Conservation (phyloP, 768 basidiomycete species). For the Hypholoma sublateritium region DNA sequence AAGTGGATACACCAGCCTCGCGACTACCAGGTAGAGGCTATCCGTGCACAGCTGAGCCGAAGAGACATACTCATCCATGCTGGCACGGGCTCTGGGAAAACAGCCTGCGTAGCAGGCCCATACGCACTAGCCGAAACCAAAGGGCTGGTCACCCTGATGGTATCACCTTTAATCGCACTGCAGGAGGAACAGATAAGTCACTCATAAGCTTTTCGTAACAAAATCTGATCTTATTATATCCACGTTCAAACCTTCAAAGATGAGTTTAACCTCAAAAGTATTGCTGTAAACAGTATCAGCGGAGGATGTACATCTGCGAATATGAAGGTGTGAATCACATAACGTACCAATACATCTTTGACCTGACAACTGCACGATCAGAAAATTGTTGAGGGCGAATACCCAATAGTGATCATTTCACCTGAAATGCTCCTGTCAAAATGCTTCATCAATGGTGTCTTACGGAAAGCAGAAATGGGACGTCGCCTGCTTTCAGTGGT, state of each 20-base stretch:
- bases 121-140: conserved; percentile 24
- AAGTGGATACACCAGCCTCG: conserved; percentile 20
- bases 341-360: background rate
- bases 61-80: conserved; percentile 36
- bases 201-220: background rate
- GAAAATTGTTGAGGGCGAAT: conserved; percentile 22
- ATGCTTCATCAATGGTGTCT: conserved; percentile 23
- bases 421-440: conserved; percentile 32
- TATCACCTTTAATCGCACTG: conserved; percentile 37
- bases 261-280: conserved; percentile 29
- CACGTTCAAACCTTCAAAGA: conserved; percentile 29
- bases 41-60: conserved; percentile 27
- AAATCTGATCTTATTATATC: background rate
- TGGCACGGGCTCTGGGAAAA: conserved; percentile 37
- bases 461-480: conserved; percentile 21
- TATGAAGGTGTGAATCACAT: conserved; percentile 20
- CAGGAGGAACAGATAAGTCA: conserved; percentile 31
- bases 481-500: conserved; percentile 24
- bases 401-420: conserved; percentile 32
- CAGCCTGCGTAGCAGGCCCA: conserved; percentile 37
- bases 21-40: conserved; percentile 28
- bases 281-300: conserved; percentile 30
- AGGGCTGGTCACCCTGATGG: conserved; percentile 33
- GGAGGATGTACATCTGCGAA: conserved; percentile 25
- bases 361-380: background rate